Conservation (phyloP, 192 early-diverging fungal genomes). For the Haplosporangium gracile region DNA sequence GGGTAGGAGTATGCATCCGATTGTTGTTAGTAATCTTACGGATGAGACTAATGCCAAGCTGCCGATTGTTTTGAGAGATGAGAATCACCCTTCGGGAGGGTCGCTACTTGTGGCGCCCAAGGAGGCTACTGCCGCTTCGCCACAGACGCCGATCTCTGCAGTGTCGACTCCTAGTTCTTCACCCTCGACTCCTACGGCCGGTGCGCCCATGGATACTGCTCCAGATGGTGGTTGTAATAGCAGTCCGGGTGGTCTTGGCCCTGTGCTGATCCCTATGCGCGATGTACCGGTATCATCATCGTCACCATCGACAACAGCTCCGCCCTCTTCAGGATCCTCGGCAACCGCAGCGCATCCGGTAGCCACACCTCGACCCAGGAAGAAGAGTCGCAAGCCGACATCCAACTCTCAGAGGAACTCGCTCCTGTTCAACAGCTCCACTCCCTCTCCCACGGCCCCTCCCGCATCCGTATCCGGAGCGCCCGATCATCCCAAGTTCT, state of each 20-base stretch:
- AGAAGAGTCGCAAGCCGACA: constrained; percentile 40
- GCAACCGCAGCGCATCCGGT: neutral
- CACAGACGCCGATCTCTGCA: constrained; percentile 18
- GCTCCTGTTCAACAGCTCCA: constrained; percentile 9
- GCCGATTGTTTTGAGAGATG: constrained; percentile 44
- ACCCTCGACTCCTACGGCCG: constrained; percentile 14
- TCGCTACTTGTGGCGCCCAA: constrained; percentile 38
- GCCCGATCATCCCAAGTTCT: constrained; percentile 11
- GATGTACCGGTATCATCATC: neutral
- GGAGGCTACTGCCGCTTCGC: neutral
- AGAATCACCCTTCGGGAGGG: constrained; percentile 46
- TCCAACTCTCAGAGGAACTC: constrained; percentile 28
- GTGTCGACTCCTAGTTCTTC: constrained; percentile 28
- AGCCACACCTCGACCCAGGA: constrained; percentile 14
- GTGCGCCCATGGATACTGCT: constrained; percentile 4
- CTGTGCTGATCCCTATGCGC: neutral
- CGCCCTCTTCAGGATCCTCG: too few species aligned
- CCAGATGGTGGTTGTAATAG: neutral
- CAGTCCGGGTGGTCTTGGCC: neutral
- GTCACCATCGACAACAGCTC: neutral
- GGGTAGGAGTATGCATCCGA: constrained; percentile 25
- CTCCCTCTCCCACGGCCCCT: neutral
- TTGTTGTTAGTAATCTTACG: constrained; percentile 3
- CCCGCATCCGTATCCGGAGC: neutral
- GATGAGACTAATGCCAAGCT: neutral